Percentiles rank a stretch among this genome's conserved stretches.
These are phyloP conservation scores for Candolleomyces eurysporus DNA, from an alignment of 768 basidiomycete species.

Conservation along the genomic window DNA sequence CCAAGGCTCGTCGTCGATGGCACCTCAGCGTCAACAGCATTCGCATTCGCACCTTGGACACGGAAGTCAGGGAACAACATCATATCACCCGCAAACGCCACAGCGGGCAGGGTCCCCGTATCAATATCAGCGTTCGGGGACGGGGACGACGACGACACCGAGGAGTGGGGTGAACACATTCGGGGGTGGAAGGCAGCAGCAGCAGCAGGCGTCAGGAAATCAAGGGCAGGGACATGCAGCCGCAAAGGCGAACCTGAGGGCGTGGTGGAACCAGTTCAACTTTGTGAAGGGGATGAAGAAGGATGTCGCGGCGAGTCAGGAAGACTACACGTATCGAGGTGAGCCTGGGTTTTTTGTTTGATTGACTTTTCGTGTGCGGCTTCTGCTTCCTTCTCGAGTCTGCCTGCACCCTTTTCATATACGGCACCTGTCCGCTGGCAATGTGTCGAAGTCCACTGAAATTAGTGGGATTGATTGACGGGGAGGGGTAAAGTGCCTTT, in stretches of 20 bases:
- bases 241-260: constrained; percentile 60
- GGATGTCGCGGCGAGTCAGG: constrained; percentile 22
- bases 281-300: constrained; percentile 63
- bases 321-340: constrained; percentile 25
- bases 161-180: background rate
- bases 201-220: background rate
- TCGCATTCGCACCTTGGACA: constrained; percentile 8
- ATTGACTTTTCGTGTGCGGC: background rate
- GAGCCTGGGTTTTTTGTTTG: constrained; percentile 13
- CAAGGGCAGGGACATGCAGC: constrained; percentile 23
- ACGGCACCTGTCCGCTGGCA: no score
- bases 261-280: constrained; percentile 83
- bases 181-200: background rate
- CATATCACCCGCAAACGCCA: background rate
- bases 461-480: no score
- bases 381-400: background rate
- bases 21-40: background rate
- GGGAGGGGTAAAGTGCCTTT: no score
- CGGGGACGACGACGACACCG: background rate
- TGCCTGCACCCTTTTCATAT: background rate
- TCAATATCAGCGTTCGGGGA: background rate
- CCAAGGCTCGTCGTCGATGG: constrained; percentile 1
- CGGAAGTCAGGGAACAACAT: background rate
- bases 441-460: no score
- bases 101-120: background rate